phyloP scores from a whole-genome alignment of 192 early-diverging fungal genomes.

The Backusella tuberculispora region DNA sequence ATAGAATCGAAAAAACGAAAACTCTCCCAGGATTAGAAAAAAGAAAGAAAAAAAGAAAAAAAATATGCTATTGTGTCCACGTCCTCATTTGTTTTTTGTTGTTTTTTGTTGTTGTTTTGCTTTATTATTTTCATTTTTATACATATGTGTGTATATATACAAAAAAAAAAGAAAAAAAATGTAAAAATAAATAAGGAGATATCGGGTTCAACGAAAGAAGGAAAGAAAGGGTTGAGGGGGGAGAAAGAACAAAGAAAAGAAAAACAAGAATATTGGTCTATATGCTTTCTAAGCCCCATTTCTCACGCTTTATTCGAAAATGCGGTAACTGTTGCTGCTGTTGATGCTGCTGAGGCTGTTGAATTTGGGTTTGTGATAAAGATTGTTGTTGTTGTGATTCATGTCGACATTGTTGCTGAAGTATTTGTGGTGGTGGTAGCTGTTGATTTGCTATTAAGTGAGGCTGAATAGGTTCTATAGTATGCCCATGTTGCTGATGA shows the following conservation, averaged over 20 bases:
- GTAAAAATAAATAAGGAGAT: too few relatives aligned
- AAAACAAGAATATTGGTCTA: neutral
- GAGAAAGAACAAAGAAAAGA: too few relatives aligned
- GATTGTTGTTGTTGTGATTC: neutral
- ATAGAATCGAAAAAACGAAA: neutral
- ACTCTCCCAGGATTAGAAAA: neutral
- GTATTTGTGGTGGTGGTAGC: neutral
- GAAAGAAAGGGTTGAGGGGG: too few relatives aligned
- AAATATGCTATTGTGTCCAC: too few relatives aligned
- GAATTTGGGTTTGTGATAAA: neutral
- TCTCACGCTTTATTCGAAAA: neutral
- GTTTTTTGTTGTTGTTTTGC: too few relatives aligned
- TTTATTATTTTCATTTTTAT: too few relatives aligned
- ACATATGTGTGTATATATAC: too few relatives aligned
- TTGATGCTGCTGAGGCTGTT: constrained; percentile 14
- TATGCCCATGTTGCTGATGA: constrained; percentile 40
- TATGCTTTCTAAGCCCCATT: neutral
- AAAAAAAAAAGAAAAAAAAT: too few relatives aligned
- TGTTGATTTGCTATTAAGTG: neutral
- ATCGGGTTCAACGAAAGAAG: too few relatives aligned
- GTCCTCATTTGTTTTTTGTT: too few relatives aligned
- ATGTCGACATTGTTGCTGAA: neutral
- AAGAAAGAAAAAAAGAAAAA: too few relatives aligned
- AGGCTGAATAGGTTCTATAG: neutral
- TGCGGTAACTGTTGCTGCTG: constrained; percentile 18